Base-by-base conservation (phyloP, 2,329 filamentous ascomycete genomes). In the Cytospora schulzeri region DNA sequence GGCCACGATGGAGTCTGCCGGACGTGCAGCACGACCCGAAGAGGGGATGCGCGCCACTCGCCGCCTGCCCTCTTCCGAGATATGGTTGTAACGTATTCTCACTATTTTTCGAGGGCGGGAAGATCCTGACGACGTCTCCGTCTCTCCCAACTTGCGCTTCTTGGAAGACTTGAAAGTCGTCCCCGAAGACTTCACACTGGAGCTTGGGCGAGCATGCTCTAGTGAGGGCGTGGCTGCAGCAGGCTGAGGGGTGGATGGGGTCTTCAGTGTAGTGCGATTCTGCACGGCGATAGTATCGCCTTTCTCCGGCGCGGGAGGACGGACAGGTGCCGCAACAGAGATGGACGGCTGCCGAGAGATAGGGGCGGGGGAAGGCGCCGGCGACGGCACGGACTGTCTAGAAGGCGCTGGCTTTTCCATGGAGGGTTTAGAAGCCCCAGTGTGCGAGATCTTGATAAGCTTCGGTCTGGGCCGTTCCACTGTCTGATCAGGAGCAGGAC, bases 401-500 rank as follows among this genome's bases (percentile, higher is more conserved):
- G 29, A 31, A 31, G 29, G 29, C 29, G 29, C 29, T 41, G 63
- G 58, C 19, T 62, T 48, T 9, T 45, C 50, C n/a, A 51, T 51
- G 4, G 58, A 24, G 33, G 54, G 19, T 29, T 54, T 66, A 38
- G 62, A 56, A 29, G 54, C 54, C 52, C 62, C 62, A n/a, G 54
- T n/a, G 31, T 63, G 65, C 28, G 62, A 64, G 11, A 66, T 66
- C 64, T 69, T 71, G 38, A 76, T 67, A 61, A 71, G 74, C 65
- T 75, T 72, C 59, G 73, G 76, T 66, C 74, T 74, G 17, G 69
- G 69, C 38, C 74, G 72, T 9, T 70, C 67, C 8, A 64, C 63
- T 61, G 71, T 71, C 52, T 65, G 66, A 38, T 72, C 38, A 19
- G 33, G 58, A 28, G 45, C n/a, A 41, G 57, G 31, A 29, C 53